Evolutionary conservation across 257 asterid genomes (phyloP), one percentile per base, ranked within the genome.

Genomic region (Solanum okadae): DNA sequence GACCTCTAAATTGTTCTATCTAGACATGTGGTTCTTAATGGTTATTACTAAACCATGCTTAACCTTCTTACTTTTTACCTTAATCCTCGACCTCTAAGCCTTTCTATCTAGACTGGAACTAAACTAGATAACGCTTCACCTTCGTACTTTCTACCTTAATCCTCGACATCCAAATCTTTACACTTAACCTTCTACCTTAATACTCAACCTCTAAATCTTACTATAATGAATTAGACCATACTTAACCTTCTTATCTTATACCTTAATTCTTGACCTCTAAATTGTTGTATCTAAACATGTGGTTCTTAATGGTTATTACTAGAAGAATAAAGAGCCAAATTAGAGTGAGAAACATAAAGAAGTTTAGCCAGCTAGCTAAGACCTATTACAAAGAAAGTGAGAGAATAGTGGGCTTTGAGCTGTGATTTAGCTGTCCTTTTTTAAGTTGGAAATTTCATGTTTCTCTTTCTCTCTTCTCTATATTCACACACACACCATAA

Each of bases 361-460:
- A 49, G 35, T 31, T 14, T 77, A 77, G 84, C 35, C 61, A 46
- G 56, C 56, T 14, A 77, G 84, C 84, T 77, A 77, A 42, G 34
- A 38, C 4, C 84, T 77, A 40, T 25, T 25, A 78, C 31, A 59
- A 29, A 35, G 38, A 87, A 79, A 91, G 85, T 34, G 91, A 89
- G 86, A 91, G 88, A 86, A 65, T 92, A 92, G 96, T 94, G 95
- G 95, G 92, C 92, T 91, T 94, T 92, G 98, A 95, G 98, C 98
- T 95, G 98, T 95, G 96, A 89, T 91, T 89, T 94, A 94, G 98
- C 98, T 96, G 98, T 91, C 95, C 76, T 25, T 56, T 83, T 87
- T 86, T 52, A 31, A 70, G 8, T 77, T 67, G 49, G 70, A 76
- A 20, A 88, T 91, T 90, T 90, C 59, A 52, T 44, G 71, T 52